phyloP scores from a whole-genome alignment of 306 rosid genomes.

The Astragalus glycyphyllos region DNA sequence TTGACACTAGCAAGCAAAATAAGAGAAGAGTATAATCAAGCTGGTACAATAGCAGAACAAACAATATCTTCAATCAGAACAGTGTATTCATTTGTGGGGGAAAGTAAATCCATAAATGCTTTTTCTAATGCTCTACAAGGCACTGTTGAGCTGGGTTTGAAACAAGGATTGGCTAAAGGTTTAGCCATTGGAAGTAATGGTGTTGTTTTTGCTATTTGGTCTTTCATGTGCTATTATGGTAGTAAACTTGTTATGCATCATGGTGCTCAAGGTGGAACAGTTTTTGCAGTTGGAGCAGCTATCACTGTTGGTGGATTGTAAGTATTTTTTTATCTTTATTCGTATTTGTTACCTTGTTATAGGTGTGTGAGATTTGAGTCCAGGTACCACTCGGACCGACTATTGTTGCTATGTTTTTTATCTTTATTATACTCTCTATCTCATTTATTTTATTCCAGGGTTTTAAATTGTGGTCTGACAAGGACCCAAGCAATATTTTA shows the following conservation, averaged over 20 bases:
- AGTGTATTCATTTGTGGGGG: slow-evolving; percentile 85
- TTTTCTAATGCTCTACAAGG: slow-evolving; percentile 76
- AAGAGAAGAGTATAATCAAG: slow-evolving; percentile 68
- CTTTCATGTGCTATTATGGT: slow-evolving; percentile 78
- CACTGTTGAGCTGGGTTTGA: slow-evolving; percentile 69
- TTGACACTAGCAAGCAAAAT: slow-evolving; percentile 70
- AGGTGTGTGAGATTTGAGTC: too few relatives aligned
- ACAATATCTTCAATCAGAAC: slow-evolving; percentile 86
- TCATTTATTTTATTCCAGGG: too few relatives aligned
- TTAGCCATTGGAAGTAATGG: slow-evolving; percentile 93
- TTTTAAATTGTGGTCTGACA: too few relatives aligned
- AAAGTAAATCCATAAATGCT: slow-evolving; percentile 66
- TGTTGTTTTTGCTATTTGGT: slow-evolving; percentile 85
- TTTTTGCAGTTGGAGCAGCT: slow-evolving; percentile 81
- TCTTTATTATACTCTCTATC: too few relatives aligned
- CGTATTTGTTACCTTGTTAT: too few relatives aligned
- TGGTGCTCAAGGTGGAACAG: slow-evolving; percentile 82
- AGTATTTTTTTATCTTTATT: slow-evolving; percentile 21
- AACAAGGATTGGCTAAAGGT: slow-evolving; percentile 90
- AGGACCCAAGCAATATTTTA: too few relatives aligned
- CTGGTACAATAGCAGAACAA: slow-evolving; percentile 81
- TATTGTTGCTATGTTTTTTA: too few relatives aligned
- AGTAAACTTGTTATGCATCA: slow-evolving; percentile 90
- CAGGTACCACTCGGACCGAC: too few relatives aligned
- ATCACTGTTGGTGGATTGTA: slow-evolving; percentile 90